Evolutionary conservation across 805 yeast genomes (phyloP).

Genomic region (Barnettozyma sucrosica): DNA sequence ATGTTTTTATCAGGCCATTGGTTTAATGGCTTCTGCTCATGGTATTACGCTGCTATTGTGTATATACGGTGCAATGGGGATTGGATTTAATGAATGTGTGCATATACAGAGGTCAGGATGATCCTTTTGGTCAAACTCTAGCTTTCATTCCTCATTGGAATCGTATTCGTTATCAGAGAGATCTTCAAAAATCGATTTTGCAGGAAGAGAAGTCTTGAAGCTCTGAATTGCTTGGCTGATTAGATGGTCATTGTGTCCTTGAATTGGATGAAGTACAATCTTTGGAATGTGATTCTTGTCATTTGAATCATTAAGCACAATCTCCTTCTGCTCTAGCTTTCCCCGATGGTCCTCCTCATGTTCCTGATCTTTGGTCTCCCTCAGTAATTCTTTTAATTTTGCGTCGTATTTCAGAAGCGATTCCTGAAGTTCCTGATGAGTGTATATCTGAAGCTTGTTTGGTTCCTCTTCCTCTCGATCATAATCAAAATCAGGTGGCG

Average conservation of each 20-base stretch:
- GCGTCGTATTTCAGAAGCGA: conserved; percentile 18
- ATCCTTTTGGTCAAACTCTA: neutral
- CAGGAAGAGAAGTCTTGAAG: conserved; percentile 33
- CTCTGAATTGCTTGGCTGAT: conserved; percentile 20
- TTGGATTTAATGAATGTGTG: neutral
- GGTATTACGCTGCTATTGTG: neutral
- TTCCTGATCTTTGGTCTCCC: conserved; percentile 9
- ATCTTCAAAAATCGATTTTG: conserved; percentile 34
- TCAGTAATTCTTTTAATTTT: conserved; percentile 15
- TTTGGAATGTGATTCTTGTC: conserved; percentile 15
- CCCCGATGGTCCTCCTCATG: conserved; percentile 3
- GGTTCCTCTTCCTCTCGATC: conserved; percentile 34
- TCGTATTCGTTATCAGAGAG: conserved; percentile 12
- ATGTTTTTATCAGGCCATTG: neutral
- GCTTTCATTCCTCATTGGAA: neutral
- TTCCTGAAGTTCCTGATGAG: conserved; percentile 22
- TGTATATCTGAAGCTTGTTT: conserved; percentile 24
- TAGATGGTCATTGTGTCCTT: conserved; percentile 23
- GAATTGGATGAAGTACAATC: conserved; percentile 22
- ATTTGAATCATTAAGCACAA: conserved; percentile 20
- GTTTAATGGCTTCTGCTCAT: neutral
- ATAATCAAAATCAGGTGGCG: conserved; percentile 37
- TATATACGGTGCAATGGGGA: too few relatives aligned
- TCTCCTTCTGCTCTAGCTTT: conserved; percentile 10
- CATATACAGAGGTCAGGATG: too few relatives aligned